Evolutionary conservation across 1,139 yeast genomes (phyloP).

Genomic region (Pneumocystis carinii): DNA sequence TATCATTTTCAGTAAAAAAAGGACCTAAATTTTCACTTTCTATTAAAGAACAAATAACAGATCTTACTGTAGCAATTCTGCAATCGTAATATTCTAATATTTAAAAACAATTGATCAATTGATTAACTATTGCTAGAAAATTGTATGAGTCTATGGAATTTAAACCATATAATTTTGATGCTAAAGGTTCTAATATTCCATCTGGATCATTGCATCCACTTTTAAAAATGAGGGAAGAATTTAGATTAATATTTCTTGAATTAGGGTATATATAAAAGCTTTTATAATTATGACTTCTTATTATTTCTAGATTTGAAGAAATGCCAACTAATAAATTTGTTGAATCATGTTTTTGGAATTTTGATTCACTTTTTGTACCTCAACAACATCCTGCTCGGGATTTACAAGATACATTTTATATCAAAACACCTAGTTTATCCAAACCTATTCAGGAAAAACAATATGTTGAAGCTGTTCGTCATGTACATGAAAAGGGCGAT

Average conservation of each 20-base stretch:
- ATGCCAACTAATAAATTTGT: slow-evolving; percentile 98
- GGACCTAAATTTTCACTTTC: slow-evolving; percentile 74
- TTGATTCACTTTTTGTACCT: slow-evolving; percentile 88
- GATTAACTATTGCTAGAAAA: slow-evolving; percentile 31
- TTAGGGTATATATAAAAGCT: slow-evolving; percentile 46
- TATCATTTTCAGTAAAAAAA: slow-evolving; percentile 62
- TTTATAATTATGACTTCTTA: background rate
- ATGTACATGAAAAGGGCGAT: slow-evolving; percentile 79
- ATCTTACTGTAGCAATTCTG: slow-evolving; percentile 85
- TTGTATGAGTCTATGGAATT: slow-evolving; percentile 73
- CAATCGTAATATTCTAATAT: slow-evolving; percentile 16
- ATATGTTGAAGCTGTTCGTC: slow-evolving; percentile 63
- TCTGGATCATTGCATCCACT: slow-evolving; percentile 95
- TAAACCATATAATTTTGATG: slow-evolving; percentile 90
- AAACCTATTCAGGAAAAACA: slow-evolving; percentile 32
- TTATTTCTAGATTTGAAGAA: slow-evolving; percentile 46
- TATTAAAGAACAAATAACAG: slow-evolving; percentile 75
- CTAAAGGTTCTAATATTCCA: slow-evolving; percentile 76
- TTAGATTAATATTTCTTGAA: slow-evolving; percentile 90
- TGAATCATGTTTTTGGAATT: slow-evolving; percentile 97
- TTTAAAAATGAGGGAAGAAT: slow-evolving; percentile 91
- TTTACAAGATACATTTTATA: slow-evolving; percentile 91
- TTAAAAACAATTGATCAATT: background rate
- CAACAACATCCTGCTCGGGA: slow-evolving; percentile 99
- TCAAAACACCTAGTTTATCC: slow-evolving; percentile 78